Conservation (phyloP, 2,329 filamentous ascomycete genomes). For the Ploettnerulaceae sp. region DNA sequence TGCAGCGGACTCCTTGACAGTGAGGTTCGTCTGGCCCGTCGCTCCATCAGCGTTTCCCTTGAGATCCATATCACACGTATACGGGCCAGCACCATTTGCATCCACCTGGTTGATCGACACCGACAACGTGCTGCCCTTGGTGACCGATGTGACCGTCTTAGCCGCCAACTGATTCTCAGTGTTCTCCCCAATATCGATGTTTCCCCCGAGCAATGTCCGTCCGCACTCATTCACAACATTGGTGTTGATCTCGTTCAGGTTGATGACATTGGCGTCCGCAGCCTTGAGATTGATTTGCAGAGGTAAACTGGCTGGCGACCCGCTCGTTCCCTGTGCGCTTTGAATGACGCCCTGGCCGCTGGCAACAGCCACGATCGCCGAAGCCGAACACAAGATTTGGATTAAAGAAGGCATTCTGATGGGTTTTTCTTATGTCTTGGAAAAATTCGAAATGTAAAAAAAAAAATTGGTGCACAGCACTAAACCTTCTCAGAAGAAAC, state of each 20-base stretch:
- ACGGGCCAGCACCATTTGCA: constrained; percentile 51
- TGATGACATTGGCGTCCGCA: constrained; percentile 59
- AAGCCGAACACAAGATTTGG: constrained; percentile 18
- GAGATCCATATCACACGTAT: constrained; percentile 48
- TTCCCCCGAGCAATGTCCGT: constrained; percentile 54
- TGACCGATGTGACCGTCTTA: constrained; percentile 39
- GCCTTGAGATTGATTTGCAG: constrained; percentile 5
- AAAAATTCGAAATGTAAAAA: not conserved
- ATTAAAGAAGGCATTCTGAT: constrained; percentile 38
- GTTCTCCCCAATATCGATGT: constrained; percentile 55
- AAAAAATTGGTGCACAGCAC: constrained; percentile 10
- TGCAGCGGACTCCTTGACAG: constrained; percentile 54
- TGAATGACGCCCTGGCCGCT: constrained; percentile 43
- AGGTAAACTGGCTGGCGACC: constrained; percentile 24
- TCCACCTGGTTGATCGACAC: constrained; percentile 46
- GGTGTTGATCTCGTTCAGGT: constrained; percentile 47
- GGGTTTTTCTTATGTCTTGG: not conserved
- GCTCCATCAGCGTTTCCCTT: constrained; percentile 37
- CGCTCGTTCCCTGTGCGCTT: constrained; percentile 58
- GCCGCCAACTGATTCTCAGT: constrained; percentile 48
- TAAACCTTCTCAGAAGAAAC: not conserved
- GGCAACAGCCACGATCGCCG: constrained; percentile 36
- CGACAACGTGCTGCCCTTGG: not conserved
- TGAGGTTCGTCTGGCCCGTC: constrained; percentile 38
- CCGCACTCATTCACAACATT: constrained; percentile 58